A percentile compares a stretch with the other conserved stretches of the same genome.
Conservation (phyloP, 1,284 basidiomycete genomes). For the Amylostereum chailletii region DNA sequence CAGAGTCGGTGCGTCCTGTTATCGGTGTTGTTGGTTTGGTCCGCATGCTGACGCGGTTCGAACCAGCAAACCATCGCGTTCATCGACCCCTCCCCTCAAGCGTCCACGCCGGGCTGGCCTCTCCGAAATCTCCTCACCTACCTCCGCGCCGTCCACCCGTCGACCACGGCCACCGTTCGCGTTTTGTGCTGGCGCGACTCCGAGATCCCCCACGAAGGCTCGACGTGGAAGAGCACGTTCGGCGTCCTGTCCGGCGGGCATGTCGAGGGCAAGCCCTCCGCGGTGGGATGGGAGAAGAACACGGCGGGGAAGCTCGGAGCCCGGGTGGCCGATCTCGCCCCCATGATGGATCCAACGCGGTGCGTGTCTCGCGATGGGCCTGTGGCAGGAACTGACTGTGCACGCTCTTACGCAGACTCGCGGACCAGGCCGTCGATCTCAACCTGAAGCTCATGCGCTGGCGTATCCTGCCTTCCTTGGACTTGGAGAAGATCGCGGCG, state of each 20-base stretch:
- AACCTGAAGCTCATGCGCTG: slow-evolving; percentile 98
- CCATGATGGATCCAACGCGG: slow-evolving; percentile 91
- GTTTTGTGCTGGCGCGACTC: slow-evolving; percentile 71
- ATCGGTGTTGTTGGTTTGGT: not conserved
- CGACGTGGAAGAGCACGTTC: slow-evolving; percentile 53
- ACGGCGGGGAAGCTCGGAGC: slow-evolving; percentile 77
- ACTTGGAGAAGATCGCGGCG: slow-evolving; percentile 79
- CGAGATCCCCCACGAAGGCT: slow-evolving; percentile 32
- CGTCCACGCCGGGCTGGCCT: slow-evolving; percentile 86
- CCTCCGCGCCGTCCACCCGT: slow-evolving; percentile 50
- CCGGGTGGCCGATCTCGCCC: slow-evolving; percentile 84
- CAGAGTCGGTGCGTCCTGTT: slow-evolving; percentile 26
- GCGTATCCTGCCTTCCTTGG: slow-evolving; percentile 86
- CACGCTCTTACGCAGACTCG: slow-evolving; percentile 46
- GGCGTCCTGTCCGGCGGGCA: slow-evolving; percentile 37
- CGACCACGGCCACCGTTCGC: slow-evolving; percentile 41
- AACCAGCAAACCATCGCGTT: slow-evolving; percentile 64
- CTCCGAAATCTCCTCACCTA: slow-evolving; percentile 87
- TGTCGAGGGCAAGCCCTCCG: slow-evolving; percentile 36
- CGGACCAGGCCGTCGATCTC: slow-evolving; percentile 93
- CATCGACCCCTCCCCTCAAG: slow-evolving; percentile 79
- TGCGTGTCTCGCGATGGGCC: slow-evolving; percentile 18
- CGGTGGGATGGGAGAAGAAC: slow-evolving; percentile 96
- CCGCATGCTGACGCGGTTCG: not conserved
- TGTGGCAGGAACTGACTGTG: not conserved